Conservation (phyloP, 192 early-diverging fungal genomes). For the Pilaira anomala region DNA sequence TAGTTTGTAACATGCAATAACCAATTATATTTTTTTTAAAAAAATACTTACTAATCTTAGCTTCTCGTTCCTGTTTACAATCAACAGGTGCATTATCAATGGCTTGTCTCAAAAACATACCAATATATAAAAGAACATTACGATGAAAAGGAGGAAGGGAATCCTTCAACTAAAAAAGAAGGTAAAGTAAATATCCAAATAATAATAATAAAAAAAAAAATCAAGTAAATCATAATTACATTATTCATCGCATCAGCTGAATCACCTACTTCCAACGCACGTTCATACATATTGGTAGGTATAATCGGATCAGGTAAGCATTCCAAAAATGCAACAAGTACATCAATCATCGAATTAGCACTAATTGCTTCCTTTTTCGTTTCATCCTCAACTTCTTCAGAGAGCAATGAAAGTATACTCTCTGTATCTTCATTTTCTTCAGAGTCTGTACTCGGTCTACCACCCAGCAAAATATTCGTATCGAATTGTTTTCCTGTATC, state of each 20-base stretch:
- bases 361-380: constrained; percentile 44
- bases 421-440: not conserved
- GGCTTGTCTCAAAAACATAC: constrained; percentile 72
- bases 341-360: constrained; percentile 70
- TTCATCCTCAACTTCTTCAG: not conserved
- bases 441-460: not conserved
- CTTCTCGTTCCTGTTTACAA: constrained; percentile 31
- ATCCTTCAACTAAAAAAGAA: constrained; percentile 49
- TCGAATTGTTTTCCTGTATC: constrained; percentile 73
- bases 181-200: constrained; percentile 8
- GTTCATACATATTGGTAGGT: constrained; percentile 56
- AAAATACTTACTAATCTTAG: constrained; percentile 42
- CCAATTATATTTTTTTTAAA: not conserved
- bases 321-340: constrained; percentile 66
- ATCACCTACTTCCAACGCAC: constrained; percentile 57
- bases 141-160: constrained; percentile 63
- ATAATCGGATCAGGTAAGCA: constrained; percentile 75
- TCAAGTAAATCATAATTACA: constrained; percentile 5
- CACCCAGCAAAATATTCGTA: constrained; percentile 38
- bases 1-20: not conserved
- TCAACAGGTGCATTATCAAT: constrained; percentile 30
- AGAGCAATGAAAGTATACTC: not conserved
- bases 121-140: constrained; percentile 77
- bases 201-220: constrained; percentile 17
- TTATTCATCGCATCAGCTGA: constrained; percentile 40